Percentiles rank a stretch among this genome's conserved stretches.
phyloP scores from a whole-genome alignment of 129 eudicot species.

The Tagetes patula region DNA sequence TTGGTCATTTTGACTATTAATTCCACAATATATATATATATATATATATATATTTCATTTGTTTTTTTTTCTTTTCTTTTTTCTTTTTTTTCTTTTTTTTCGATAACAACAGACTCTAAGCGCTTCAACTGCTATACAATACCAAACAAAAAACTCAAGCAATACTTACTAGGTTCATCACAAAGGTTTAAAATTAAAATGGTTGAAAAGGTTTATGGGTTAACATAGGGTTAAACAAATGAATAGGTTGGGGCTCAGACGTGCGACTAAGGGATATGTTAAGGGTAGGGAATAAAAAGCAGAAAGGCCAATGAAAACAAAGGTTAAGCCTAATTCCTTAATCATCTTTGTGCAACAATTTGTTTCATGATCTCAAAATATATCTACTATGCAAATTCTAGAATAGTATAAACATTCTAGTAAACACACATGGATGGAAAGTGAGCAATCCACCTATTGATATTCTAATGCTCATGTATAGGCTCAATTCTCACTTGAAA shows the following conservation, averaged over 20 bases:
- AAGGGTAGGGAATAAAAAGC: background rate
- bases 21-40: too few relatives aligned
- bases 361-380: background rate
- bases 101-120: background rate
- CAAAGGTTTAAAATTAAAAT: background rate
- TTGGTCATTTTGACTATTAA: too few relatives aligned
- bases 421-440: background rate
- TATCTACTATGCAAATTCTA: background rate
- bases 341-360: background rate
- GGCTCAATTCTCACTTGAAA: background rate
- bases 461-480: too few relatives aligned
- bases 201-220: background rate
- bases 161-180: background rate
- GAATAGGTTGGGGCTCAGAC: background rate
- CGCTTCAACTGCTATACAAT: background rate
- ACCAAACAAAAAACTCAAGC: background rate
- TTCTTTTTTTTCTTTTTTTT: background rate
- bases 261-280: background rate
- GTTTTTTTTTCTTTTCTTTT: too few relatives aligned
- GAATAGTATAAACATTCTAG: background rate
- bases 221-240: background rate
- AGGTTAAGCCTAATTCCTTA: background rate
- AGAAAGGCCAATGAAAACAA: background rate
- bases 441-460: too few relatives aligned
- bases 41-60: too few relatives aligned